Base-by-base conservation (phyloP, 2,329 filamentous ascomycete genomes). In the Leptographium galeiforme region DNA sequence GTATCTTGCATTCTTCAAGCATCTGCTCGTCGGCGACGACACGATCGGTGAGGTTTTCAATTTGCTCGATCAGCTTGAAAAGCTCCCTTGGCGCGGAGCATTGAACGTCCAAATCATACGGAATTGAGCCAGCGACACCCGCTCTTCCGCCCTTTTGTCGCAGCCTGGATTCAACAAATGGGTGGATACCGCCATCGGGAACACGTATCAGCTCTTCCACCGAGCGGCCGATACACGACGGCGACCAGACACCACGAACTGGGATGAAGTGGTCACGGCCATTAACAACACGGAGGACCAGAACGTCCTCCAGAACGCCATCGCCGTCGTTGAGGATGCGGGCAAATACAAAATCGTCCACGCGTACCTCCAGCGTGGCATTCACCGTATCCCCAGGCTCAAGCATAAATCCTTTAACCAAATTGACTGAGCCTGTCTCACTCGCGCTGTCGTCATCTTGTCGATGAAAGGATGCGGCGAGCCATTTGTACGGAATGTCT, bases 251-350 rank as follows among this genome's bases (percentile, higher is more conserved):
- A 0, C 79, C 93, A 30, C 79, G 82, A 0, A 95, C 74, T 0
- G 89, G 85, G 41, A 98, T 80, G 64, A 98, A 98, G 63, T 97
- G 87, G 61, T 98, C 93, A 48, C 89, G 79, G 0, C 94, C 94
- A 51, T 85, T 80, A 12, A 81, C 76, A 6, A 98, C 87, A 1
- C 89, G 82, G 10, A 98, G 74, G 2, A 98, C 84, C 8, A 98
- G 73, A 4, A 98, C 83, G 58, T 97, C 89, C 57, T 97, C 91
- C 0, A 98, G 71, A 8, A 71, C 72, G 5, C 72, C 65, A 2
- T 74, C 72, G 16, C 79, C 81, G 52, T 84, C 75, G 59, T 97
- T 97, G 40, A 98, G 74, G 2, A 75, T 70, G 18, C 78, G 80
- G 0, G 88, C 81, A 18, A 85, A 76, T 0, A 75, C 66, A 5